Percentiles rank a stretch among this genome's conserved stretches.
phyloP scores from a whole-genome alignment of 2,329 filamentous ascomycete species.

The Xenoacremonium recifei region DNA sequence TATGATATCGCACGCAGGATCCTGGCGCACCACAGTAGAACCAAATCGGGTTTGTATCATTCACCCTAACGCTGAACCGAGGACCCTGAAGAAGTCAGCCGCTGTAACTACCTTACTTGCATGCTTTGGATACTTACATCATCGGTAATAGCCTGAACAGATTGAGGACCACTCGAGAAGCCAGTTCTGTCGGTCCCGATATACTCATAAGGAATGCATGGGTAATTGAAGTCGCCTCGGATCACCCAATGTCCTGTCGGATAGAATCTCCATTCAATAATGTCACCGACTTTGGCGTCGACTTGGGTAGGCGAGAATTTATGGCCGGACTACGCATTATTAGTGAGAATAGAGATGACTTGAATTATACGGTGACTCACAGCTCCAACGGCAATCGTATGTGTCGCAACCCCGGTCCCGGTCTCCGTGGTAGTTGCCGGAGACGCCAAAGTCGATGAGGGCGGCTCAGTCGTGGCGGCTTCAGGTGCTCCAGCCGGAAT shows the following conservation, averaged over 20 bases:
- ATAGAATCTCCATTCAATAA: slow-evolving; percentile 59
- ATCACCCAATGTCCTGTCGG: slow-evolving; percentile 64
- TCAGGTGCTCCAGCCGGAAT: slow-evolving; percentile 1
- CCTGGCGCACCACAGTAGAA: slow-evolving; percentile 68
- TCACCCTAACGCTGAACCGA: slow-evolving; percentile 45
- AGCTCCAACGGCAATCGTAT: slow-evolving; percentile 25
- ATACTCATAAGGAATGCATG: slow-evolving; percentile 63
- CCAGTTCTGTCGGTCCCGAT: slow-evolving; percentile 45
- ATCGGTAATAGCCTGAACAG: slow-evolving; percentile 44
- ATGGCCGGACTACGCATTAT: slow-evolving; percentile 25
- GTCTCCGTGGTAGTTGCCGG: slow-evolving; percentile 16
- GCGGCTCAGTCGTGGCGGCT: slow-evolving; percentile 4
- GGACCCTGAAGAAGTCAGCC: slow-evolving; percentile 34
- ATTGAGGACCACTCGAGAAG: slow-evolving; percentile 53
- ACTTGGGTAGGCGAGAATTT: slow-evolving; percentile 31
- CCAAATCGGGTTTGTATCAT: slow-evolving; percentile 63
- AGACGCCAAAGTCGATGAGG: slow-evolving; percentile 15
- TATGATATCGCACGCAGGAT: slow-evolving; percentile 63
- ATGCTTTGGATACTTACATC: slow-evolving; percentile 35
- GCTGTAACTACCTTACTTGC: background rate
- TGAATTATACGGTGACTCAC: slow-evolving; percentile 12
- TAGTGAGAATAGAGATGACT: background rate
- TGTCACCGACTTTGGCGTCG: slow-evolving; percentile 43
- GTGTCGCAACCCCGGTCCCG: slow-evolving; percentile 16
- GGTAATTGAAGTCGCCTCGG: slow-evolving; percentile 55